phyloP scores from a whole-genome alignment of 306 rosid genomes.

The Inga leiocalycina region DNA sequence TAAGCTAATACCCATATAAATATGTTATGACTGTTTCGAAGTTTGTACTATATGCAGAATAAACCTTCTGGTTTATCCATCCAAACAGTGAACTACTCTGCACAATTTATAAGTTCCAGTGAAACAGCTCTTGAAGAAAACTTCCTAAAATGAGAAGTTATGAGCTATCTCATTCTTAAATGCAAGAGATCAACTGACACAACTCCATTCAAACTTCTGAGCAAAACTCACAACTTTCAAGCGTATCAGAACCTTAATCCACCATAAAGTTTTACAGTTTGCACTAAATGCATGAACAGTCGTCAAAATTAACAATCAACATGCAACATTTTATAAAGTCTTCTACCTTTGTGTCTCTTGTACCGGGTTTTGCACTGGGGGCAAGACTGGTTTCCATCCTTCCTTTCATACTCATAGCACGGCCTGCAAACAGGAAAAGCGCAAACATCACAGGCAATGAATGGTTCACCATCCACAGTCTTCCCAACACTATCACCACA shows the following conservation, averaged over 20 bases:
- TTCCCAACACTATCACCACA: slow-evolving; percentile 88
- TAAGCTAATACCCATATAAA: too few relatives aligned
- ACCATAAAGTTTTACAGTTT: neutral
- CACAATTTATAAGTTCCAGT: too few relatives aligned
- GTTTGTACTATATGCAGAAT: slow-evolving; percentile 3
- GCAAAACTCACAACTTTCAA: neutral
- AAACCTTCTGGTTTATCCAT: neutral
- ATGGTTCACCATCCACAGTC: slow-evolving; percentile 73
- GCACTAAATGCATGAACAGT: neutral
- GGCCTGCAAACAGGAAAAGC: slow-evolving; percentile 92
- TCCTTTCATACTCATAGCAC: slow-evolving; percentile 97
- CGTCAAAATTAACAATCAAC: neutral
- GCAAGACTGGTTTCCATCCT: slow-evolving; percentile 91
- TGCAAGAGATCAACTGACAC: neutral
- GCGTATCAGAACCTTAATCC: neutral
- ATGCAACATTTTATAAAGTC: neutral
- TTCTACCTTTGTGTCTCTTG: slow-evolving; percentile 84
- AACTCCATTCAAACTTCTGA: neutral
- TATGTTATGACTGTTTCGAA: neutral
- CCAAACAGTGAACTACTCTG: neutral
- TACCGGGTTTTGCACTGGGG: slow-evolving; percentile 97
- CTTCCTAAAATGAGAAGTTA: too few relatives aligned
- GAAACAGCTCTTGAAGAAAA: too few relatives aligned
- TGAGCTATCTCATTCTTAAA: too few relatives aligned
- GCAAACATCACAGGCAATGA: slow-evolving; percentile 77